Evolutionary conservation across 306 rosid genomes (phyloP).

Genomic region (Castanea mollissima): DNA sequence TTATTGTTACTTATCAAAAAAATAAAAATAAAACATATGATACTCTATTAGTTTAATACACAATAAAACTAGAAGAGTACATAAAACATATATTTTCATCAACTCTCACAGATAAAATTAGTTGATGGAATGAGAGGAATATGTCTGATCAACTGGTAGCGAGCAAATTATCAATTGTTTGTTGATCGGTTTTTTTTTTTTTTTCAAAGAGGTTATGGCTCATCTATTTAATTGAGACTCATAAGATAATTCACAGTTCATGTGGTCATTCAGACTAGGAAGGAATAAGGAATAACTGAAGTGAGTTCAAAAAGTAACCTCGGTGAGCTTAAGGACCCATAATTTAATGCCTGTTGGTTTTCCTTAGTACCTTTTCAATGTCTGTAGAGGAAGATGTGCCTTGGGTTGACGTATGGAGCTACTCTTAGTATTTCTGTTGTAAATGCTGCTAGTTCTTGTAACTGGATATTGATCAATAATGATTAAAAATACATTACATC

Average conservation of each 20-base stretch:
- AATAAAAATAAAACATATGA: neutral
- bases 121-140: neutral
- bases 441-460: too few relatives aligned
- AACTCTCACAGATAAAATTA: neutral
- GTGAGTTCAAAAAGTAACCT: neutral
- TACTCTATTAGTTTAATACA: neutral
- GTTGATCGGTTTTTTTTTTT: neutral
- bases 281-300: neutral
- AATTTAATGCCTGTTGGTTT: neutral
- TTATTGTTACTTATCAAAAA: too few relatives aligned
- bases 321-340: neutral
- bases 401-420: too few relatives aligned
- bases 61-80: neutral
- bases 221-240: neutral
- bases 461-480: neutral
- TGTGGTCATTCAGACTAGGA: neutral
- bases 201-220: neutral
- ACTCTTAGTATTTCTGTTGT: too few relatives aligned
- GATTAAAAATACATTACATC: neutral
- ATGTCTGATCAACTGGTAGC: neutral
- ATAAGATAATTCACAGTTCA: neutral
- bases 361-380: too few relatives aligned
- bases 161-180: neutral
- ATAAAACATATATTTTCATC: neutral
- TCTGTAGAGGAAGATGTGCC: too few relatives aligned